Conservation (phyloP, 768 basidiomycete genomes). For the Termitomyces heimii region DNA sequence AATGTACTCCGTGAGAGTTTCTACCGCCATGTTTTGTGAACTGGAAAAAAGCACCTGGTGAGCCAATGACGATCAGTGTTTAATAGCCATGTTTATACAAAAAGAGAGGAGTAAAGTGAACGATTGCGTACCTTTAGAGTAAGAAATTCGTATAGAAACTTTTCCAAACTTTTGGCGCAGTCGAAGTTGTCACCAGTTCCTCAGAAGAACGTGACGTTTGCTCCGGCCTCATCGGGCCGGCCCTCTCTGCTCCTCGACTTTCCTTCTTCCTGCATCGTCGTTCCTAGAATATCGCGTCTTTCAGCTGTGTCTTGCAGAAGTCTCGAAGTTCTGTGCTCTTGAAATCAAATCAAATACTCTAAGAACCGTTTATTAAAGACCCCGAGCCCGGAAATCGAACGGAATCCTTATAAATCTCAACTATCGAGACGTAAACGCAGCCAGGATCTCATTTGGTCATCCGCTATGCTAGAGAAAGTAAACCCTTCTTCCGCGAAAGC, state of each 20-base stretch:
- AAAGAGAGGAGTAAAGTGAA: too few species aligned
- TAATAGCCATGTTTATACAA: background rate
- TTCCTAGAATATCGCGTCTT: background rate
- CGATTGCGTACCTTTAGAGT: background rate
- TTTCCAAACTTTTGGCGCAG: background rate
- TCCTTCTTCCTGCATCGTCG: background rate
- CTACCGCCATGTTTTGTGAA: background rate
- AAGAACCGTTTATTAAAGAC: too few species aligned
- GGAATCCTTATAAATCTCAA: background rate
- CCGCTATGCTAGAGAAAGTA: background rate
- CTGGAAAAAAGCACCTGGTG: background rate
- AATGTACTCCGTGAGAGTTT: slow-evolving; percentile 40
- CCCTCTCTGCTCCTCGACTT: background rate
- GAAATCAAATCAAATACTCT: background rate
- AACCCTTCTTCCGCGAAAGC: slow-evolving; percentile 7
- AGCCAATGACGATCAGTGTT: background rate
- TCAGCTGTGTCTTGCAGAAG: background rate
- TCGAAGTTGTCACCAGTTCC: background rate
- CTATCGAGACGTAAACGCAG: background rate
- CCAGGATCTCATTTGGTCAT: background rate
- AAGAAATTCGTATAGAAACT: background rate
- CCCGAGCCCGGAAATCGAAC: background rate
- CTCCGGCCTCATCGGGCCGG: background rate
- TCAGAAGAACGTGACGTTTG: background rate
- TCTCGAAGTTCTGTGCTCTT: background rate